A percentile compares a stretch with the other conserved stretches of the same genome.
phyloP scores from a whole-genome alignment of 768 basidiomycete species.

The Boletales sp. region DNA sequence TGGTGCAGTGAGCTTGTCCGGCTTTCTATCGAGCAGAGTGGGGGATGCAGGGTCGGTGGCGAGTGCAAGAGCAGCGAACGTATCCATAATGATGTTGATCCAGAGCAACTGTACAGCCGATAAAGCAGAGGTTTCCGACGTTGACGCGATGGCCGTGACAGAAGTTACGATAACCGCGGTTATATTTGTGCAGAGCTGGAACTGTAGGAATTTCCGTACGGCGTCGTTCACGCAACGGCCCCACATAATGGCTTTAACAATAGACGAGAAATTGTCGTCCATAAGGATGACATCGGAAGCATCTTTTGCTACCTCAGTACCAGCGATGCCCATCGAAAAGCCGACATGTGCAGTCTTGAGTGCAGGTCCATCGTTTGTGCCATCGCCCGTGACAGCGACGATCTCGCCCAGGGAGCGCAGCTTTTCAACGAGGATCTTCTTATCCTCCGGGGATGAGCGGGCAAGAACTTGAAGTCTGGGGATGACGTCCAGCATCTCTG shows the following conservation, averaged over 20 bases:
- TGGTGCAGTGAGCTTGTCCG: constrained; percentile 85
- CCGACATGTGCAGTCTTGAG: constrained; percentile 95
- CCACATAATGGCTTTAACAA: constrained; percentile 98
- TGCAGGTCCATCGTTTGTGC: constrained; percentile 96
- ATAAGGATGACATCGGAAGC: constrained; percentile 98
- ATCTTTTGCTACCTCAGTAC: constrained; percentile 98
- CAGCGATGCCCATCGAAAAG: constrained; percentile 95
- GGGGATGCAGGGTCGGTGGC: constrained; percentile 94
- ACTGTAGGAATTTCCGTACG: constrained; percentile 96
- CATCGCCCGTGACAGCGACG: constrained; percentile 95
- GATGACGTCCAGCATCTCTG: constrained; percentile 76
- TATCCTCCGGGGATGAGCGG: constrained; percentile 96
- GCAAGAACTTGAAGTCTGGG: constrained; percentile 95
- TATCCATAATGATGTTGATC: constrained; percentile 99
- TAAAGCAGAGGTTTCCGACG: constrained; percentile 75
- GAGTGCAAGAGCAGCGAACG: constrained; percentile 95
- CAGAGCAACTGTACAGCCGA: constrained; percentile 96
- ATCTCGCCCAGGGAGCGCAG: constrained; percentile 85
- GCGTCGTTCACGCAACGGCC: constrained; percentile 98
- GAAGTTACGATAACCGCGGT: constrained; percentile 95
- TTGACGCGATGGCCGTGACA: constrained; percentile 81
- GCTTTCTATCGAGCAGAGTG: constrained; percentile 78
- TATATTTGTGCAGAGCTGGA: constrained; percentile 92
- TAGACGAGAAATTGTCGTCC: constrained; percentile 95
- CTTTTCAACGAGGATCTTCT: constrained; percentile 88